Evolutionary conservation across 1,284 basidiomycete species (phyloP).

Genomic region (Peniophora sp.): DNA sequence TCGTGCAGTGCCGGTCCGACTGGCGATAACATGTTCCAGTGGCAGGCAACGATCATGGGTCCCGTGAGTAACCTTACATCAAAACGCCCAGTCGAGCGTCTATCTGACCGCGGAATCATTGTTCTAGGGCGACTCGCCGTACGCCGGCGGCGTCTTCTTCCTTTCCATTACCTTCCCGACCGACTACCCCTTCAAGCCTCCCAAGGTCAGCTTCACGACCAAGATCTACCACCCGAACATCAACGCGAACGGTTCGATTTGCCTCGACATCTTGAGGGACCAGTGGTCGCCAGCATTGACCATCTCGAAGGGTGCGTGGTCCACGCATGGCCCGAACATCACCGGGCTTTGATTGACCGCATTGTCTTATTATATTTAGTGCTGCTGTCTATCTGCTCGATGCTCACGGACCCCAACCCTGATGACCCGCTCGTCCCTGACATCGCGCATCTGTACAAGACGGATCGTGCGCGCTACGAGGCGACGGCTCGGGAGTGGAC

Average conservation of each 20-base stretch:
- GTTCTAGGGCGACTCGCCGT: conserved; percentile 87
- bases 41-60: conserved; percentile 98
- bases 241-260: conserved; percentile 98
- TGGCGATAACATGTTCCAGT: conserved; percentile 95
- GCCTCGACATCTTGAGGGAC: conserved; percentile 94
- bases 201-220: conserved; percentile 98
- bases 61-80: conserved; percentile 45
- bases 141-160: conserved; percentile 96
- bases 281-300: conserved; percentile 98
- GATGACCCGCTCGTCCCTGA: conserved; percentile 86
- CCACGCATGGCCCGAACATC: no score
- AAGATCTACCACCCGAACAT: conserved; percentile 98
- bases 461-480: conserved; percentile 88
- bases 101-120: conserved; percentile 4
- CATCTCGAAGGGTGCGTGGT: conserved; percentile 90
- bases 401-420: conserved; percentile 96
- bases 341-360: neutral
- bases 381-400: conserved; percentile 90
- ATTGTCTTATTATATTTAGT: conserved; percentile 37
- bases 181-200: conserved; percentile 98
- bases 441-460: conserved; percentile 91
- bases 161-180: conserved; percentile 88
- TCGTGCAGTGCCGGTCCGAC: conserved; percentile 96
- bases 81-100: conserved; percentile 23
- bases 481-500: conserved; percentile 96